phyloP scores from a whole-genome alignment of 2,329 filamentous ascomycete genomes.

The Metarhizium brunneum region DNA sequence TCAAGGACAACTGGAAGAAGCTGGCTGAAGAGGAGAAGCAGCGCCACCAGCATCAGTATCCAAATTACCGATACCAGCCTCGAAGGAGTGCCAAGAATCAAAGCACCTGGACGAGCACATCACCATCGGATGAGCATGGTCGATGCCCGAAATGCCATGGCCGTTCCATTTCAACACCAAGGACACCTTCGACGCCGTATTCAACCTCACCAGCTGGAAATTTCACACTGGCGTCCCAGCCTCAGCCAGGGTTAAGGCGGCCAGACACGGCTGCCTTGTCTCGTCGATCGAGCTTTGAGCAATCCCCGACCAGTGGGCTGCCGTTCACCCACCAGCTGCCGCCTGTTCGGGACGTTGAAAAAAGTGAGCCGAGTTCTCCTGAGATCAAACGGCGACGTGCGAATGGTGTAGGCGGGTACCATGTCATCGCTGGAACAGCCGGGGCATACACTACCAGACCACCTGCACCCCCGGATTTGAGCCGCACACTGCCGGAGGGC shows the following conservation, averaged over 20 bases:
- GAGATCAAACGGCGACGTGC: slow-evolving; percentile 57
- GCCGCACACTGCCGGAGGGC: slow-evolving; percentile 14
- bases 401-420: slow-evolving; percentile 31
- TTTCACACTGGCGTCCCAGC: slow-evolving; percentile 11
- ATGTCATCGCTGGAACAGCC: slow-evolving; percentile 11
- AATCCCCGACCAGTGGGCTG: slow-evolving; percentile 13
- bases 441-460: slow-evolving; percentile 7
- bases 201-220: slow-evolving; percentile 23
- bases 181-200: slow-evolving; percentile 45
- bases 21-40: slow-evolving; percentile 90
- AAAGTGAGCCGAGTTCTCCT: slow-evolving; percentile 31
- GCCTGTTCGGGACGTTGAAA: slow-evolving; percentile 20
- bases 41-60: slow-evolving; percentile 81
- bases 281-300: slow-evolving; percentile 19
- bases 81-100: slow-evolving; percentile 44
- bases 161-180: slow-evolving; percentile 52
- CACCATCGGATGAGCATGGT: slow-evolving; percentile 38
- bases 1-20: slow-evolving; percentile 79
- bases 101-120: slow-evolving; percentile 21
- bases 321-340: slow-evolving; percentile 14
- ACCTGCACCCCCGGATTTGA: slow-evolving; percentile 6
- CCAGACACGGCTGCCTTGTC: slow-evolving; percentile 15
- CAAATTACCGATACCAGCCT: slow-evolving; percentile 90
- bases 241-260: slow-evolving; percentile 10
- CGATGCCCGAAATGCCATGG: slow-evolving; percentile 66